Percentiles rank a stretch among this genome's conserved stretches.
These are phyloP conservation scores for Ascochyta koolunga DNA, from an alignment of 2,329 filamentous ascomycete genomes.

Conservation along the genomic window DNA sequence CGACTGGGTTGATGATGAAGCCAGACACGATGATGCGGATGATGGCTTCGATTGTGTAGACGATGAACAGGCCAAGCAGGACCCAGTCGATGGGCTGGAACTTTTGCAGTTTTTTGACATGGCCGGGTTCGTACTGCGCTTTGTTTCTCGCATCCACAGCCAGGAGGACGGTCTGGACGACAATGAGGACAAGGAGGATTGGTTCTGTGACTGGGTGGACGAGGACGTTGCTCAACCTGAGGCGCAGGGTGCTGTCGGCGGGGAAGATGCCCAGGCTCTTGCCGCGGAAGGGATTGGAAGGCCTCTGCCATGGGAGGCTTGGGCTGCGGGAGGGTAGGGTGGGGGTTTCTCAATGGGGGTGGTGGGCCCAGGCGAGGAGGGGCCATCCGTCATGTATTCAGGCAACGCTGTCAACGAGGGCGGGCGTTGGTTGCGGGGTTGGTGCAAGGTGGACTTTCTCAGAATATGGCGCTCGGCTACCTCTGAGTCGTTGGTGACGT, in stretches of 20 bases:
- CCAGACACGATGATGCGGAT: constrained; percentile 91
- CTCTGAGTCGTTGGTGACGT: constrained; percentile 92
- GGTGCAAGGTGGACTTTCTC: constrained; percentile 64
- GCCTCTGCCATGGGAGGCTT: constrained; percentile 52
- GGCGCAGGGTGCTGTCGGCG: constrained; percentile 75
- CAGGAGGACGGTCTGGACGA: constrained; percentile 86
- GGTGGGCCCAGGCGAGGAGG: constrained; percentile 36
- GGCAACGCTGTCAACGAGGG: constrained; percentile 59
- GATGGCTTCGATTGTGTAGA: constrained; percentile 87
- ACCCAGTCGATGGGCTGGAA: constrained; percentile 77
- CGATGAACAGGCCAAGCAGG: constrained; percentile 79
- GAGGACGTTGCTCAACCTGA: constrained; percentile 78
- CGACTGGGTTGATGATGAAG: constrained; percentile 84
- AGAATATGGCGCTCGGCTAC: constrained; percentile 74
- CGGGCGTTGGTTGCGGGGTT: constrained; percentile 60
- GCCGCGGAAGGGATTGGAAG: constrained; percentile 80
- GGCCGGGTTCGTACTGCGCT: constrained; percentile 64
- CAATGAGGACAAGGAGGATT: constrained; percentile 81
- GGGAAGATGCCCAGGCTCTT: constrained; percentile 85
- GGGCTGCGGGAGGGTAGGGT: constrained; percentile 23
- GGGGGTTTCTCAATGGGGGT: constrained; percentile 47
- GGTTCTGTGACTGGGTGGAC: constrained; percentile 89
- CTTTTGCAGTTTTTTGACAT: constrained; percentile 65
- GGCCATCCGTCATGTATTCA: constrained; percentile 55
- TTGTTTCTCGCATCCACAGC: constrained; percentile 79